A percentile compares a stretch with the other conserved stretches of the same genome.
These are phyloP conservation scores for Lachancea fermentati DNA, from an alignment of 805 yeast species.

Conservation along the genomic window DNA sequence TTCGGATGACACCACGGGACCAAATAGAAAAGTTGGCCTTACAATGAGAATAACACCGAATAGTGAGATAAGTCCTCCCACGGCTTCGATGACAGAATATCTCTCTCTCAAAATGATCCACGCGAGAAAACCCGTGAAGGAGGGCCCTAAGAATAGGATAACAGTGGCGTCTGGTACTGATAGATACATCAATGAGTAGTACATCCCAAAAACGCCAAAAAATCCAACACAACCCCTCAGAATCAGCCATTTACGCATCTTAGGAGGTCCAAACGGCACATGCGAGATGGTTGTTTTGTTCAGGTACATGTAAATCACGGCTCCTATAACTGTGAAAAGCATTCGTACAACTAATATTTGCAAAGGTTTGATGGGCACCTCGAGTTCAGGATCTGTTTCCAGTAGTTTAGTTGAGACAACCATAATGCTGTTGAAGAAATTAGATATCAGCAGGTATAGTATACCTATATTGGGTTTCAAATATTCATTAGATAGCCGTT, in stretches of 20 bases:
- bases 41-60: constrained; percentile 77
- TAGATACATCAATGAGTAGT: constrained; percentile 66
- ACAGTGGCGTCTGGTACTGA: constrained; percentile 78
- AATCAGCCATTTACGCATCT: constrained; percentile 46
- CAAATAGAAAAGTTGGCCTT: constrained; percentile 69
- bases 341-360: constrained; percentile 76
- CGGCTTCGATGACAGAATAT: constrained; percentile 60
- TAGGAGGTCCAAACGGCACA: constrained; percentile 66
- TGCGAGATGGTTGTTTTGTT: constrained; percentile 42
- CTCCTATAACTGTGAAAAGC: constrained; percentile 60
- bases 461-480: constrained; percentile 46
- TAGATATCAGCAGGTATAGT: constrained; percentile 51
- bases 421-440: constrained; percentile 74
- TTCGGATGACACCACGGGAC: constrained; percentile 27
- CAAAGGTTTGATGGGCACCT: constrained; percentile 60
- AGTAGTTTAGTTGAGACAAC: constrained; percentile 68
- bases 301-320: constrained; percentile 49
- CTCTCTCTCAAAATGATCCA: constrained; percentile 60
- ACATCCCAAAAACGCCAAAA: constrained; percentile 74
- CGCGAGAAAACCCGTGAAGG: constrained; percentile 70
- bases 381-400: constrained; percentile 56
- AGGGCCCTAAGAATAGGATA: constrained; percentile 72
- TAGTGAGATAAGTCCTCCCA: constrained; percentile 63
- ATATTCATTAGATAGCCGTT: constrained; percentile 14
- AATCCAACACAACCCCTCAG: constrained; percentile 70